Base-by-base conservation (phyloP, 2,329 filamentous ascomycete species). In the Aspergillus sp. region DNA sequence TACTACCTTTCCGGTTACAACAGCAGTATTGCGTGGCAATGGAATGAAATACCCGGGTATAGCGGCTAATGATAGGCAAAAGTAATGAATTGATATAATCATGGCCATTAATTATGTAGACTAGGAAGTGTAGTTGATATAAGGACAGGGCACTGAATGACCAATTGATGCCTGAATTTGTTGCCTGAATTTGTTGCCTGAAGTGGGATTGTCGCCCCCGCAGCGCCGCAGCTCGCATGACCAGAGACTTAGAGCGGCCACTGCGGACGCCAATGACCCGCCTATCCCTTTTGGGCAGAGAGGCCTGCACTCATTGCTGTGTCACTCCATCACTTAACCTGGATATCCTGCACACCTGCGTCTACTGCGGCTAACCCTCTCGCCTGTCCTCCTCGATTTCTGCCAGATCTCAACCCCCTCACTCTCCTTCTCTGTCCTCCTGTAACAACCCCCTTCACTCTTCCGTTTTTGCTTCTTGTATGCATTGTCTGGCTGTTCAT, bases 161-260 rank as follows among this genome's bases (percentile, higher is more conserved):
- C 20, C 22, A 24, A 44, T 43, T 18, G 9, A 30, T 58, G 13
- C 34, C 34, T 36, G 34, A 36, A 13, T 30, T 30, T 30, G 26
- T 36, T 36, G 34, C 34, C 34, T 36, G 34, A 36, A 36, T 30
- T 30, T 30, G 26, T 36, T 36, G 34, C 34, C 34, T 36, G 34
- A 36, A 36, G 6, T n/a, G 5, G 15, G 12, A 36, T 36, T 36
- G 65, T 64, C 66, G 71, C 68, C 70, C 70, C 70, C 71, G 71
- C 73, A 50, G 72, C 70, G 26, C 70, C 70, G 71, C 73, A 53
- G 72, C 70, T 73, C 73, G 71, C 72, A 71, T 74, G 71, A 72
- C 68, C 70, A 8, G 26, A 30, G 26, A 30, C 26, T 30, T 59
- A 47, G 20, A 17, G 39, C 39, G 39, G 39, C 39, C 30, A 18